Conservation (phyloP, 2,329 filamentous ascomycete genomes). For the Metarhizium rileyi region DNA sequence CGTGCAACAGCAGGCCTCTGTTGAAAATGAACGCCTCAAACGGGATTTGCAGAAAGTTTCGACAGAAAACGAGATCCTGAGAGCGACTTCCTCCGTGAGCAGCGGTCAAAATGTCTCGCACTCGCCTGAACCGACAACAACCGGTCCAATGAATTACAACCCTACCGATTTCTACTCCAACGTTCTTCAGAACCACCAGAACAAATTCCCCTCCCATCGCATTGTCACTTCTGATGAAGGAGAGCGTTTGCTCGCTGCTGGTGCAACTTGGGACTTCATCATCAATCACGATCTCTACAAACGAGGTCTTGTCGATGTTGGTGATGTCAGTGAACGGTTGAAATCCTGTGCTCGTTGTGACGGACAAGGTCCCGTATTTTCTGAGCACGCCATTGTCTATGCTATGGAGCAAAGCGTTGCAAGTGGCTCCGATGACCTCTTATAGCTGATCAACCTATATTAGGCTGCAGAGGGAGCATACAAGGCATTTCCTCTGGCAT, state of each 20-base stretch:
- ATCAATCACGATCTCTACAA: constrained; percentile 70
- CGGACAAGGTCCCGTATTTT: constrained; percentile 80
- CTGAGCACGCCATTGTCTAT: constrained; percentile 60
- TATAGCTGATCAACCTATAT: constrained; percentile 13
- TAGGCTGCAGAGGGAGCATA: neutral
- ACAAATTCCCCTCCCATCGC: constrained; percentile 58
- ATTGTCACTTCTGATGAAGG: constrained; percentile 56
- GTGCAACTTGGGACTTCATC: constrained; percentile 84
- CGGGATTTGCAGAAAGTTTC: constrained; percentile 72
- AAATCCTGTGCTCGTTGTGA: constrained; percentile 71
- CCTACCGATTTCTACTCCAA: constrained; percentile 64
- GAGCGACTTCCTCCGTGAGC: constrained; percentile 55
- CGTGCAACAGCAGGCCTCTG: constrained; percentile 59
- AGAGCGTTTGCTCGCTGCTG: constrained; percentile 61
- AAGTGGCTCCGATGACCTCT: constrained; percentile 67
- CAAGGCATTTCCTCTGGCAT: neutral
- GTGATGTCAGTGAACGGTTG: constrained; percentile 67
- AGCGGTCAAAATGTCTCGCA: constrained; percentile 26
- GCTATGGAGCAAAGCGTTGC: constrained; percentile 74
- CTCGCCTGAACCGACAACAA: constrained; percentile 39
- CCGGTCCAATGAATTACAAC: constrained; percentile 61
- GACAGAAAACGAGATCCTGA: constrained; percentile 88
- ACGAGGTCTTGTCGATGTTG: constrained; percentile 70
- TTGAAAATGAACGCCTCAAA: constrained; percentile 81
- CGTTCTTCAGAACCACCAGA: constrained; percentile 49